Conservation (phyloP, 108 stramenopile species). For the Schizochytrium sp. region DNA sequence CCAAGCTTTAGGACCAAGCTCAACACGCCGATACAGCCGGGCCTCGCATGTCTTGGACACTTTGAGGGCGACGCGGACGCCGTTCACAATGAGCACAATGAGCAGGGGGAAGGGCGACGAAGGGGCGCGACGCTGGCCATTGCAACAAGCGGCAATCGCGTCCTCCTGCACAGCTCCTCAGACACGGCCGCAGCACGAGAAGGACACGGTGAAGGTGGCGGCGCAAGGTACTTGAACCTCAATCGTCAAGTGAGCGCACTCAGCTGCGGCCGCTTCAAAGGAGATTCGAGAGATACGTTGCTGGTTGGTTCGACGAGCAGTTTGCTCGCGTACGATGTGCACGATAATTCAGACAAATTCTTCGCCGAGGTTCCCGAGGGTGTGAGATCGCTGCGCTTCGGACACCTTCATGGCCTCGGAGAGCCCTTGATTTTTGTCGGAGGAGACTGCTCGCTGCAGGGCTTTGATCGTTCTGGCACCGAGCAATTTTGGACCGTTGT, state of each 20-base stretch:
- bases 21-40: neutral
- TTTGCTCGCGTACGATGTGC: slow-evolving; percentile 51
- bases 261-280: neutral
- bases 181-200: neutral
- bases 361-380: slow-evolving; percentile 34
- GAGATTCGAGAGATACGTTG: slow-evolving; percentile 19
- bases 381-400: neutral
- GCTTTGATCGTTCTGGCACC: slow-evolving; percentile 36
- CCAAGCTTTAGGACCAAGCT: neutral
- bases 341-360: slow-evolving; percentile 47
- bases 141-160: neutral
- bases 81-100: neutral
- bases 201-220: neutral
- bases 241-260: slow-evolving; percentile 36
- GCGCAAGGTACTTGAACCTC: slow-evolving; percentile 36
- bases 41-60: neutral
- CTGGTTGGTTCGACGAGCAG: slow-evolving; percentile 46
- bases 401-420: neutral
- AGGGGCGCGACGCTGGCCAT: neutral
- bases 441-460: slow-evolving; percentile 55
- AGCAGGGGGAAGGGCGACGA: neutral
- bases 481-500: slow-evolving; percentile 57
- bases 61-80: neutral
- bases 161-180: neutral
- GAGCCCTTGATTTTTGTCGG: slow-evolving; percentile 38